phyloP scores from a whole-genome alignment of 2,329 filamentous ascomycete genomes.

The Aureobasidium sp. region DNA sequence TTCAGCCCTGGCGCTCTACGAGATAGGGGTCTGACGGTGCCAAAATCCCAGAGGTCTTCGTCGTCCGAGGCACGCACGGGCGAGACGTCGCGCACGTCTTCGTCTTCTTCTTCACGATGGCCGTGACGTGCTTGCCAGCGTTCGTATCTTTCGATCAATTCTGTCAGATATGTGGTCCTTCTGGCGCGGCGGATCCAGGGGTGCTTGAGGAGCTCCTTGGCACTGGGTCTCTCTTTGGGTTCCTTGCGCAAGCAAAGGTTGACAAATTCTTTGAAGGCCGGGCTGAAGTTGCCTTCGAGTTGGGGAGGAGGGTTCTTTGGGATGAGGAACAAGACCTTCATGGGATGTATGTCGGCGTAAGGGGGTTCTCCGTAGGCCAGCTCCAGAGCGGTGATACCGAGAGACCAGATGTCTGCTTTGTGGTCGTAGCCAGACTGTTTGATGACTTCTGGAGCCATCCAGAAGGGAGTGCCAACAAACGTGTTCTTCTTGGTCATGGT shows the following conservation, averaged over 20 bases:
- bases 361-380: constrained; percentile 87
- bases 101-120: constrained; percentile 58
- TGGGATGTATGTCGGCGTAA: constrained; percentile 93
- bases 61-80: constrained; percentile 46
- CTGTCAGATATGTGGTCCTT: constrained; percentile 92
- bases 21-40: constrained; percentile 80
- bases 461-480: constrained; percentile 95
- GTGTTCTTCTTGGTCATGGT: constrained; percentile 99
- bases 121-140: constrained; percentile 81
- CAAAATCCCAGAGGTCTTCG: constrained; percentile 98
- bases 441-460: constrained; percentile 99
- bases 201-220: constrained; percentile 80
- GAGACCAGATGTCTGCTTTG: constrained; percentile 96
- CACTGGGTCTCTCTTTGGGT: constrained; percentile 78
- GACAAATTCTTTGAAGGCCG: constrained; percentile 46
- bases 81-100: constrained; percentile 48
- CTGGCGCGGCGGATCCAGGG: constrained; percentile 87
- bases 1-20: constrained; percentile 58
- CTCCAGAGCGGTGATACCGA: constrained; percentile 90
- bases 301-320: constrained; percentile 86
- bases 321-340: constrained; percentile 96
- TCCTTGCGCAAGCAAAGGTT: constrained; percentile 74
- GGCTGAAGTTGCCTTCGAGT: constrained; percentile 40
- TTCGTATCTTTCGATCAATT: constrained; percentile 85
- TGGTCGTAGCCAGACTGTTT: constrained; percentile 97